Conservation (phyloP, 2,329 filamentous ascomycete genomes). For the Fusarium globosum region DNA sequence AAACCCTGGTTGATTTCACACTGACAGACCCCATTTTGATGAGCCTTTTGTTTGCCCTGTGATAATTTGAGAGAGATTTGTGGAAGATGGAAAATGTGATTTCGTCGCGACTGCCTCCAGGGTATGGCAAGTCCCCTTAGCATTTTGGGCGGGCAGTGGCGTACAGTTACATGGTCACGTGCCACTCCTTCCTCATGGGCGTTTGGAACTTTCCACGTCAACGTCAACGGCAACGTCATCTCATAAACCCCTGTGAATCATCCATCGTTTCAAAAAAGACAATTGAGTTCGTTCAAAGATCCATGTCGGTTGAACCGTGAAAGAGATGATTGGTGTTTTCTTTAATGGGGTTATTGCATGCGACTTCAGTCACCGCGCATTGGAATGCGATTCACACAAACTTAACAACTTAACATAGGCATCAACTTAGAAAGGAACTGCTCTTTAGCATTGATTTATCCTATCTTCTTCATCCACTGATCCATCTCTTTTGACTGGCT, state of each 20-base stretch:
- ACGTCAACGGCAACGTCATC: background rate
- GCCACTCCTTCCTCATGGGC: background rate
- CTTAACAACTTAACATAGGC: background rate
- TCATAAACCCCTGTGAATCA: background rate
- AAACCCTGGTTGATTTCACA: background rate
- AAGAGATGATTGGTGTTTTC: background rate
- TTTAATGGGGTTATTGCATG: background rate
- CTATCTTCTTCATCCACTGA: slow-evolving; percentile 34
- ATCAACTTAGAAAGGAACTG: slow-evolving; percentile 33
- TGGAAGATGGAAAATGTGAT: background rate
- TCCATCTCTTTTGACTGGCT: slow-evolving; percentile 42
- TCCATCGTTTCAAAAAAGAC: background rate
- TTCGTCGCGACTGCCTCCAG: slow-evolving; percentile 11
- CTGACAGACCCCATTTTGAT: slow-evolving; percentile 13
- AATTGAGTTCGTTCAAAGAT: background rate
- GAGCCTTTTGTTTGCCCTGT: background rate
- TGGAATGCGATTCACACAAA: background rate
- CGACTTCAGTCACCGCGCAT: background rate
- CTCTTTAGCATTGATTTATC: slow-evolving; percentile 41
- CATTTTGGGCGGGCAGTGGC: background rate
- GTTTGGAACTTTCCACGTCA: background rate
- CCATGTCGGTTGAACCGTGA: background rate
- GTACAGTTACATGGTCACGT: slow-evolving; percentile 22
- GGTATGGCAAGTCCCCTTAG: slow-evolving; percentile 7
- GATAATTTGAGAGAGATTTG: background rate